phyloP scores from a whole-genome alignment of 768 basidiomycete species.

The Galerina marginata region DNA sequence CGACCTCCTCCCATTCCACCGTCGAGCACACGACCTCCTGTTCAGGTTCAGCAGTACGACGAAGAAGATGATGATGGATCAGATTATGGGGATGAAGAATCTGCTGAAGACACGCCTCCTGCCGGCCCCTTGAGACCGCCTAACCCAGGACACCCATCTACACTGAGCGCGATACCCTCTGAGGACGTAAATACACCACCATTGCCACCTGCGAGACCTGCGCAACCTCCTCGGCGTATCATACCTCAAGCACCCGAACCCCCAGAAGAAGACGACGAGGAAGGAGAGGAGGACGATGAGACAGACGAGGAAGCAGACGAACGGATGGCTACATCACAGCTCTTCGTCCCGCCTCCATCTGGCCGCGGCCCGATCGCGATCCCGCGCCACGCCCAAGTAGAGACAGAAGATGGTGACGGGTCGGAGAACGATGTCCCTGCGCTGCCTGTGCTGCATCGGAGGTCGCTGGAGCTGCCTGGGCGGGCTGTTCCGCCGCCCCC shows the following conservation, averaged over 20 bases:
- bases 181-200: slow-evolving; percentile 3
- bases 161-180: not conserved
- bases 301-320: slow-evolving; percentile 31
- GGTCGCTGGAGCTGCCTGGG: slow-evolving; percentile 23
- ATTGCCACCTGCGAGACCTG: slow-evolving; percentile 19
- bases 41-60: slow-evolving; percentile 20
- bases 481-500: slow-evolving; percentile 20
- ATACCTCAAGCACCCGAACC: slow-evolving; percentile 33
- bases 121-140: not conserved
- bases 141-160: not conserved
- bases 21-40: slow-evolving; percentile 1
- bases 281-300: slow-evolving; percentile 20
- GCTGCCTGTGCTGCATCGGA: slow-evolving; percentile 30
- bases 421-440: slow-evolving; percentile 32
- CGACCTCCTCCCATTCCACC: slow-evolving; percentile 9
- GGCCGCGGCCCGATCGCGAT: slow-evolving; percentile 10
- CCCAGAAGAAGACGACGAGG: slow-evolving; percentile 17
- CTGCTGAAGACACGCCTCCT: slow-evolving; percentile 1
- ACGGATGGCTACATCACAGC: slow-evolving; percentile 27
- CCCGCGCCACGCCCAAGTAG: slow-evolving; percentile 17
- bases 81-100: slow-evolving; percentile 15
- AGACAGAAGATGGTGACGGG: slow-evolving; percentile 25
- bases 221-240: slow-evolving; percentile 30
- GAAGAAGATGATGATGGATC: slow-evolving; percentile 16
- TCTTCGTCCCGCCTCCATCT: slow-evolving; percentile 34